Percentiles rank a stretch among this genome's conserved stretches.
These are phyloP conservation scores for Aspergillus floridensis DNA, from an alignment of 2,329 filamentous ascomycete species.

Conservation along the genomic window DNA sequence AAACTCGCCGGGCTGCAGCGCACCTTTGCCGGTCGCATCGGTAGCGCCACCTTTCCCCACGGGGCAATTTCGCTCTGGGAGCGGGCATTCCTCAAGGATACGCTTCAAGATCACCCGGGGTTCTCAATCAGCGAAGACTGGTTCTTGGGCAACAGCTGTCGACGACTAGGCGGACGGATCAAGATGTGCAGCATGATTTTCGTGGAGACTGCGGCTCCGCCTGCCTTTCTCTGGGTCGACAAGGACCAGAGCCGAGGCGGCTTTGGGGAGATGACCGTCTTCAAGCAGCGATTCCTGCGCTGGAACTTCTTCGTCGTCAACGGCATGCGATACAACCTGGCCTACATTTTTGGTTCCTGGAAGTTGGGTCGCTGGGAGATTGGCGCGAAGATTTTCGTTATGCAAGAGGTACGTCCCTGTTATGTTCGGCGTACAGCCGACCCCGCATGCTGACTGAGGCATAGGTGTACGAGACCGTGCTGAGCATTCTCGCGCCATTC, in stretches of 20 bases:
- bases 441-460: conserved; percentile 13
- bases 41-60: conserved; percentile 51
- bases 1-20: conserved; percentile 50
- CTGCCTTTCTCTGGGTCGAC: conserved; percentile 42
- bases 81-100: conserved; percentile 45
- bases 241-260: conserved; percentile 45
- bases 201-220: conserved; percentile 52
- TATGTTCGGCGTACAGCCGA: not conserved
- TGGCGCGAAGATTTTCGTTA: conserved; percentile 51
- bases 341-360: conserved; percentile 49
- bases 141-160: conserved; percentile 52
- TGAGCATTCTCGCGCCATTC: conserved; percentile 48
- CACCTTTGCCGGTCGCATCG: conserved; percentile 45
- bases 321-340: conserved; percentile 49
- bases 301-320: conserved; percentile 56
- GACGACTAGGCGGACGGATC: conserved; percentile 47
- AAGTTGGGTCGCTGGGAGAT: conserved; percentile 50
- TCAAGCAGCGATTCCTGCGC: conserved; percentile 49
- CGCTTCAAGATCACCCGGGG: conserved; percentile 50
- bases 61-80: conserved; percentile 53
- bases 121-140: conserved; percentile 53
- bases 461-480: conserved; percentile 46
- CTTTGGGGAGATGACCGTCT: conserved; percentile 55
- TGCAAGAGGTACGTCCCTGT: conserved; percentile 40
- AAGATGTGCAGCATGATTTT: conserved; percentile 52